Base-by-base conservation (phyloP, 2,329 filamentous ascomycete genomes). In the Chaetomium sp. region DNA sequence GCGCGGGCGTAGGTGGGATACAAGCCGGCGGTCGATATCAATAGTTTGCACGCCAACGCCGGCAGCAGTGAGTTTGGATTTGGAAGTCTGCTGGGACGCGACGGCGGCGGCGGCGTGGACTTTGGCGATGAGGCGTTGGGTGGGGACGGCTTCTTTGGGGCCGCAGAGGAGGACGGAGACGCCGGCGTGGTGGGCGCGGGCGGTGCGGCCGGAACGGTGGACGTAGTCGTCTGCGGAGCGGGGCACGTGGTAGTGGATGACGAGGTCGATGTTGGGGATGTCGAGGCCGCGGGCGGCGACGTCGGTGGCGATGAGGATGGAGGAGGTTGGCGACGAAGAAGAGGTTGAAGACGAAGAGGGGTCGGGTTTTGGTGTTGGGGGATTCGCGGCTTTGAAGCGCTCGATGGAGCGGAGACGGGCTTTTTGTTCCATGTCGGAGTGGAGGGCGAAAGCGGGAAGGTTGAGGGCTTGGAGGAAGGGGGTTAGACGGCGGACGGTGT, bases 341-440 rank as follows among this genome's bases (percentile, higher is more conserved):
- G 44, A 7, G 7, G 27, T 7, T 3, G 44, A 47, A 8, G 44
- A 4, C 4, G 34, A 12, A 6, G 40, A 12, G 11, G 40, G 19
- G 19, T 27, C 2, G 19, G 19, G 19, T 27, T 2, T 27, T 27
- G 19, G 81, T 76, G 0, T n/a, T n/a, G n/a, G n/a, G n/a, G n/a
- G n/a, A n/a, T n/a, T n/a, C n/a, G 83, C 76, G 2, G 81, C 81
- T 1, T 87, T 86, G 73, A 99, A 97, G 42, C 88, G 87, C 68
- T 99, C 94, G 2, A 99, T 81, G 1, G 90, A 92, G 41, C 92
- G 85, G n/a, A 96, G 78, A 45, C 94, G 90, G 3, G 94, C 91
- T 71, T 97, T 97, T 72, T 99, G 94, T 1, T 85, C 80, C 94
- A 99, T 97, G 61, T 91, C 88, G 0, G 91, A 96, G 71, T 99